Conservation (phyloP, 805 yeast genomes). For the Barnettozyma californica region DNA sequence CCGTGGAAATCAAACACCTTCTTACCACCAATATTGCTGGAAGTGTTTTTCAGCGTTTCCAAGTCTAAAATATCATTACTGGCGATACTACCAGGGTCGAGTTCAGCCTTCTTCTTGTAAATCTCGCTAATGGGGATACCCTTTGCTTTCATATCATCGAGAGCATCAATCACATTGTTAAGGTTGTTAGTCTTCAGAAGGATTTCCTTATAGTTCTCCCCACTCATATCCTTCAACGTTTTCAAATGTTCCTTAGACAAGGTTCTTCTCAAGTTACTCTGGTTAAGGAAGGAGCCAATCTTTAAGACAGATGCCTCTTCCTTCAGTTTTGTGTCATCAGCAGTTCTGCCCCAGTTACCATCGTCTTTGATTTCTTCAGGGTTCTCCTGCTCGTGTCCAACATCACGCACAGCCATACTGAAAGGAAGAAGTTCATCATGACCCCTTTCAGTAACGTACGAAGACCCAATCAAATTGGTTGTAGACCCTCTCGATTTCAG, state of each 20-base stretch:
- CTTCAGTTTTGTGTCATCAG: conserved; percentile 18
- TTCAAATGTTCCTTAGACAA: conserved; percentile 25
- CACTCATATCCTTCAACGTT: conserved; percentile 25
- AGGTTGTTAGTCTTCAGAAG: conserved; percentile 33
- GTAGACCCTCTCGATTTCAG: conserved; percentile 16
- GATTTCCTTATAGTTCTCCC: conserved; percentile 33
- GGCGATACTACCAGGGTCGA: background rate
- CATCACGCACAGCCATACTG: conserved; percentile 27
- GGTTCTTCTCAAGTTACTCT: conserved; percentile 14
- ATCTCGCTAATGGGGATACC: conserved; percentile 36
- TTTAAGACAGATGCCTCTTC: conserved; percentile 24
- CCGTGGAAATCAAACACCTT: background rate
- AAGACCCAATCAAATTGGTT: conserved; percentile 20
- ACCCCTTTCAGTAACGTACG: conserved; percentile 26
- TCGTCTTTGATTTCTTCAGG: conserved; percentile 27
- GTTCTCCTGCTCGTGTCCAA: conserved; percentile 23
- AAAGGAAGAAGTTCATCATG: conserved; percentile 33
- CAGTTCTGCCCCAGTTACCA: conserved; percentile 11
- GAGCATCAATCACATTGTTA: conserved; percentile 31
- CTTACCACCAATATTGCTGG: conserved; percentile 7
- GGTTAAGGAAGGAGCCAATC: conserved; percentile 12
- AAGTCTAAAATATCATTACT: conserved; percentile 9
- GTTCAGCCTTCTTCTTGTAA: conserved; percentile 21
- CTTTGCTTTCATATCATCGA: conserved; percentile 34
- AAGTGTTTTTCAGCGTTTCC: conserved; percentile 19